Percentiles rank a stretch among this genome's conserved stretches.
Conservation (phyloP, 352 stramenopile genomes). For the Aphanomyces stellatus region DNA sequence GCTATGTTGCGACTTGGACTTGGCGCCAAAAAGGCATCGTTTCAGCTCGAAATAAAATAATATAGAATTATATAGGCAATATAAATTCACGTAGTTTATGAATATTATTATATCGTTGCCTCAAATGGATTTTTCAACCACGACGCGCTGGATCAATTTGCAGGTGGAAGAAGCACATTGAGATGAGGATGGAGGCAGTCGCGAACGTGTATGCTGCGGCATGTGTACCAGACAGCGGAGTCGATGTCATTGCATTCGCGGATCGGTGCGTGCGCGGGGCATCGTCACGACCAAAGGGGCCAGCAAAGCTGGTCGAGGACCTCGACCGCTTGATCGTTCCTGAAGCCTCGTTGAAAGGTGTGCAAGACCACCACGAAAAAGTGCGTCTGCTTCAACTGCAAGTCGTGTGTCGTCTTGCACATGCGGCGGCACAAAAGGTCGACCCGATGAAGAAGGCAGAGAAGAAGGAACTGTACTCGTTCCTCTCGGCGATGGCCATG, state of each 20-base stretch:
- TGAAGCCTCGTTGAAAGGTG: slow-evolving; percentile 19
- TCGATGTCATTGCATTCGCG: background rate
- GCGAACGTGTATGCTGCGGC: background rate
- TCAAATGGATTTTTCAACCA: background rate
- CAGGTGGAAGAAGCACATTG: too few species aligned
- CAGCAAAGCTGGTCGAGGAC: too few species aligned
- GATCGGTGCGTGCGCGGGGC: slow-evolving; percentile 15
- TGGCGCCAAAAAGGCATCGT: background rate
- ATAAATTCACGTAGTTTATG: background rate
- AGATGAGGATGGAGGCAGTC: too few species aligned
- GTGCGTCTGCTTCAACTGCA: slow-evolving; percentile 57
- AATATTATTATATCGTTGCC: background rate
- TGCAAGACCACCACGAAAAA: slow-evolving; percentile 28
- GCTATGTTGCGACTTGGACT: too few species aligned
- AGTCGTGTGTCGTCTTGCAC: slow-evolving; percentile 38
- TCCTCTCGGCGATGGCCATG: slow-evolving; percentile 68
- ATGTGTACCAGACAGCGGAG: slow-evolving; percentile 3
- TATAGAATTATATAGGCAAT: background rate
- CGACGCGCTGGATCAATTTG: too few species aligned
- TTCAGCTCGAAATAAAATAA: background rate
- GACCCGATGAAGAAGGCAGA: slow-evolving; percentile 26
- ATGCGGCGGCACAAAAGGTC: background rate
- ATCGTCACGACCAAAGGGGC: too few species aligned
- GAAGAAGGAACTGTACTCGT: slow-evolving; percentile 54
- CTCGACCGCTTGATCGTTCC: slow-evolving; percentile 22